phyloP scores from a whole-genome alignment of 768 basidiomycete species.

The Cystobasidium tubakii region DNA sequence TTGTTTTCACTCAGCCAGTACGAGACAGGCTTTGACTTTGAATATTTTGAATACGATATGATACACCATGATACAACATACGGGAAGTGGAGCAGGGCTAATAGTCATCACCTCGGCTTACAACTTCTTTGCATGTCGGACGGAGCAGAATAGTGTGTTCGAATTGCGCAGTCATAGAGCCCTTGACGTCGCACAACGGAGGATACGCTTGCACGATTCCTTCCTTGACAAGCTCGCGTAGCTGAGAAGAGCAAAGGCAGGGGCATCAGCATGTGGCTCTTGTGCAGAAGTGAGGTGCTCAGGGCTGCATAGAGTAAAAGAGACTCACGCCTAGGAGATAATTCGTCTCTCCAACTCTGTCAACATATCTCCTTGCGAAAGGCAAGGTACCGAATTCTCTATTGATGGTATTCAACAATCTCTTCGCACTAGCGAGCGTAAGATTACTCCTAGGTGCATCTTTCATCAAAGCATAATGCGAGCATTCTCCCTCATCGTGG shows the following conservation, averaged over 20 bases:
- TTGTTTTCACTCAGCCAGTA: too few species aligned
- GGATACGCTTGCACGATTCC: slow-evolving; percentile 88
- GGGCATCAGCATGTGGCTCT: background rate
- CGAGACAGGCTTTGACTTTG: too few species aligned
- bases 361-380: slow-evolving; percentile 90
- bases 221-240: slow-evolving; percentile 81
- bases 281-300: too few species aligned
- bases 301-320: background rate
- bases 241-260: slow-evolving; percentile 52
- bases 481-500: slow-evolving; percentile 80
- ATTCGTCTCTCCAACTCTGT: slow-evolving; percentile 83
- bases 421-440: slow-evolving; percentile 77
- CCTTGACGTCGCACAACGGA: slow-evolving; percentile 75
- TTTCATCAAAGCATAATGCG: slow-evolving; percentile 75
- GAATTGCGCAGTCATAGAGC: slow-evolving; percentile 82
- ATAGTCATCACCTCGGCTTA: slow-evolving; percentile 53
- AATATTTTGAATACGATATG: background rate
- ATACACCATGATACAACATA: background rate
- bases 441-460: slow-evolving; percentile 69
- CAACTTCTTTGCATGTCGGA: slow-evolving; percentile 55
- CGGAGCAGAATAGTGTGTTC: slow-evolving; percentile 54
- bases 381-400: slow-evolving; percentile 91
- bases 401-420: slow-evolving; percentile 77
- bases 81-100: slow-evolving; percentile 40
- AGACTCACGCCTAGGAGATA: slow-evolving; percentile 73